Evolutionary conservation across 2,329 filamentous ascomycete species (phyloP).

Genomic region (Ramichloridium luteum): DNA sequence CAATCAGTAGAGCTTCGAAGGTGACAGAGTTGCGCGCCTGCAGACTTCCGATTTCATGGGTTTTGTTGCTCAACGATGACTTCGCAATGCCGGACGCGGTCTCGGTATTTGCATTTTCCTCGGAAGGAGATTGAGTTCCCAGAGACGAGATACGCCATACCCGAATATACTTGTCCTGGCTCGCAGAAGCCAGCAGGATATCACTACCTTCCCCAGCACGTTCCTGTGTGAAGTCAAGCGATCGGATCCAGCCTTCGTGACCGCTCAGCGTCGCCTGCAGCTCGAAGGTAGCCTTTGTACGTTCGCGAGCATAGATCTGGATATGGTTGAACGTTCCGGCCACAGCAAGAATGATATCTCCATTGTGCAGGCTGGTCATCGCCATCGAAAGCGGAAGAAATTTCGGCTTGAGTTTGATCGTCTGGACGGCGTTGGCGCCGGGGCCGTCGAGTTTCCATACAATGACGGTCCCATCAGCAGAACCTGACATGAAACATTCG

Average conservation of each 20-base stretch:
- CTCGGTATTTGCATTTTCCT: constrained; percentile 3
- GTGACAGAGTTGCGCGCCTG: constrained; percentile 63
- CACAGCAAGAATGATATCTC: constrained; percentile 52
- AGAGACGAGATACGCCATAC: constrained; percentile 92
- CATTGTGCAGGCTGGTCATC: constrained; percentile 45
- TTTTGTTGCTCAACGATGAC: constrained; percentile 73
- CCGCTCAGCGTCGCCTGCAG: constrained; percentile 68
- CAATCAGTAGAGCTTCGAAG: constrained; percentile 85
- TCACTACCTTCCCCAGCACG: constrained; percentile 45
- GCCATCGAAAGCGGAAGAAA: constrained; percentile 75
- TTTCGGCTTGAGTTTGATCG: constrained; percentile 59
- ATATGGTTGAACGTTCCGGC: constrained; percentile 74
- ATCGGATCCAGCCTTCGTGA: constrained; percentile 91
- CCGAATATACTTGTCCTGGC: constrained; percentile 93
- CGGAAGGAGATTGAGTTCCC: constrained; percentile 28
- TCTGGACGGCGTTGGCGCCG: constrained; percentile 47
- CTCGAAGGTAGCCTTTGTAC: constrained; percentile 43
- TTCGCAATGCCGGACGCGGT: constrained; percentile 5
- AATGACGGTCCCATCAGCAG: constrained; percentile 50
- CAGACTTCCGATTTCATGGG: constrained; percentile 57
- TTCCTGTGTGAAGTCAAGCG: constrained; percentile 64
- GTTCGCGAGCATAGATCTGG: constrained; percentile 59
- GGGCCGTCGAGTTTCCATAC: constrained; percentile 53
- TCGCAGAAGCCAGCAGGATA: constrained; percentile 77
- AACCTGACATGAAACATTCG: constrained; percentile 44